Conservation (phyloP, 805 yeast genomes). For the Cyberlindnera bimundalis region DNA sequence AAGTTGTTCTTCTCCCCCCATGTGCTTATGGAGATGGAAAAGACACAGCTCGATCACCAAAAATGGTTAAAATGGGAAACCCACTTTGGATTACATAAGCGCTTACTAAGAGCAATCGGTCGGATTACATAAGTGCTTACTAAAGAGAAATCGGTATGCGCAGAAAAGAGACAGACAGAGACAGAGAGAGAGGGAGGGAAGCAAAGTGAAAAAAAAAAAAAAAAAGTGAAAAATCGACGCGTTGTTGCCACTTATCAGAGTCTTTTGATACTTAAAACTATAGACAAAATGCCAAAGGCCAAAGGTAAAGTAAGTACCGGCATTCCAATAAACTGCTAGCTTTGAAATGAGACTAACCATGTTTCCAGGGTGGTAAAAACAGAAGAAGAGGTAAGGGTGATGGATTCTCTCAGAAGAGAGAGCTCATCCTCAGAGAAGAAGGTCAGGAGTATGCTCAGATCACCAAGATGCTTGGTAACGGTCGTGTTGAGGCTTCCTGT, state of each 20-base stretch:
- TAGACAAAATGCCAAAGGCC: conserved; percentile 64
- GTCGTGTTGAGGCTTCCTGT: conserved; percentile 92
- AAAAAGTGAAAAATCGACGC: conserved; percentile 13
- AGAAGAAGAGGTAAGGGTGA: conserved; percentile 98
- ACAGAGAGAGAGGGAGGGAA: no score
- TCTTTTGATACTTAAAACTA: neutral
- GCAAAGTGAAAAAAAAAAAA: neutral
- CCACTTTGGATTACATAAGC: no score
- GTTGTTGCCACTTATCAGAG: neutral
- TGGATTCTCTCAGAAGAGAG: conserved; percentile 88
- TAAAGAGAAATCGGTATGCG: no score
- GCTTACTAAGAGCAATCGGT: no score
- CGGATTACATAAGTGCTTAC: no score
- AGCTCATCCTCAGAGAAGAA: conserved; percentile 85
- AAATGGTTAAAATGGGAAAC: no score
- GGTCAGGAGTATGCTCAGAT: conserved; percentile 99
- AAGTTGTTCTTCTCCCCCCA: no score
- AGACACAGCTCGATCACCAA: no score
- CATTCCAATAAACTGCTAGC: neutral
- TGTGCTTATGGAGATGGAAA: no score
- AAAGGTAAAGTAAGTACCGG: conserved; percentile 45
- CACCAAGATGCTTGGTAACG: conserved; percentile 97
- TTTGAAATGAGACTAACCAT: conserved; percentile 25
- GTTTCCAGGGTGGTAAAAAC: conserved; percentile 68
- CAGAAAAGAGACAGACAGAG: no score